Evolutionary conservation across 1,139 yeast genomes (phyloP), one percentile per base, ranked within the genome.

Genomic region (Lodderomyces beijingensis): DNA sequence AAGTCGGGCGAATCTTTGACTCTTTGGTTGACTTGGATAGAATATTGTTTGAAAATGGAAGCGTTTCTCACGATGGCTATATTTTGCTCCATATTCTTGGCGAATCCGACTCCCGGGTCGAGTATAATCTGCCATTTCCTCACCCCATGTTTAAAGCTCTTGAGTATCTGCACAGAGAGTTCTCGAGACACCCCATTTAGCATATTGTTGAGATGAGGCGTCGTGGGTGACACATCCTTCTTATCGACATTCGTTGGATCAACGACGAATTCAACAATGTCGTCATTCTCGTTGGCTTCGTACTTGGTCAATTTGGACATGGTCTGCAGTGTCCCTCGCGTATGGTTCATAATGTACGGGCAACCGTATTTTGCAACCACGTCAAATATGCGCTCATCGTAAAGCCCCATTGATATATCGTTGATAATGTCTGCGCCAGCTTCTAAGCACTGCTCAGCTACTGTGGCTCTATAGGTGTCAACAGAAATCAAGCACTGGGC

Each of bases 41-140:
- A 59, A 45, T 77, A 80, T 24, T 63, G 56, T 50, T 79, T 78
- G 48, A 83, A 55, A n/a, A 57, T 43, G 4, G 78, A 68, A 3
- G 83, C 69, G 36, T 78, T 65, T 38, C 77, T 72, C 18, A 91
- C 65, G 1, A 88, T 47, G 9, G 71, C 68, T 28, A 89, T 47
- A 53, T 89, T 91, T 49, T 89, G 96, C 7, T 55, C 45, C 28
- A 71, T 49, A 34, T 69, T 70, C 53, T 91, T 91, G 14, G 97
- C 96, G 59, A 91, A 91, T 2, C 98, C 98, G 33, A 91, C 60
- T 1, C 98, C 98, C 0, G 99, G 98, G 55, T 91, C 99, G 9
- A 88, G 52, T 12, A 93, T 78, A 2, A 91, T 62, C 57, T 91
- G 97, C 96, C 96, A 91, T 53, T 93, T 77, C 37, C 69, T 68